A percentile compares a stretch with the other conserved stretches of the same genome.
Evolutionary conservation across 192 early-diverging fungal species (phyloP).

Genomic region (Umbelopsis vinacea): DNA sequence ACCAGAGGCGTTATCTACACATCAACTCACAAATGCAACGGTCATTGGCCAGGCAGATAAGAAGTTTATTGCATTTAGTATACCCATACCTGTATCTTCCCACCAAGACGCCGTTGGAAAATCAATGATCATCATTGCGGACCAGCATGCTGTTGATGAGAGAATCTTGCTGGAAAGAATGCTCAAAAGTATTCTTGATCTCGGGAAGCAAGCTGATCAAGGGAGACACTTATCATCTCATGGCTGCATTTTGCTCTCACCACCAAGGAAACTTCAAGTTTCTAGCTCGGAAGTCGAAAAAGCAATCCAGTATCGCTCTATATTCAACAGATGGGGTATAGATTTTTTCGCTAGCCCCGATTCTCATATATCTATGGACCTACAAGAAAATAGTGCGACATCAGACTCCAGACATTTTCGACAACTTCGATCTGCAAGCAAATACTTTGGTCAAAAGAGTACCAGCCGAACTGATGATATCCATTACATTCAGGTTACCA

Average conservation of each 20-base stretch:
- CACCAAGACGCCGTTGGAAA: not conserved
- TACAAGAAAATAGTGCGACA: not conserved
- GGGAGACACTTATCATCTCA: not conserved
- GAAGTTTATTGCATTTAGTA: conserved; percentile 64
- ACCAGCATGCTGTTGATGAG: conserved; percentile 86
- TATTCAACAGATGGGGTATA: conserved; percentile 13
- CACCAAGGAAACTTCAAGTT: conserved; percentile 41
- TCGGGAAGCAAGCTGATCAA: not conserved
- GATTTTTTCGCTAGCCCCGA: not conserved
- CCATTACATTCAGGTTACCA: conserved; percentile 32
- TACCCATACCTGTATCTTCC: conserved; percentile 11
- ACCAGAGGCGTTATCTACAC: conserved; percentile 21
- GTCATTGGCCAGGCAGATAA: conserved; percentile 69
- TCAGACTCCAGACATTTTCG: conserved; percentile 25
- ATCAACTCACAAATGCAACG: conserved; percentile 40
- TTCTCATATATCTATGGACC: not conserved
- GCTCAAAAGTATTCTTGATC: conserved; percentile 39
- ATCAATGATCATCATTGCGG: conserved; percentile 57
- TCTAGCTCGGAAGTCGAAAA: not conserved
- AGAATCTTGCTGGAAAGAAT: conserved; percentile 68
- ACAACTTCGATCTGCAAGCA: conserved; percentile 15
- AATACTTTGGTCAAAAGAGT: not conserved
- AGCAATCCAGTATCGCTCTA: not conserved
- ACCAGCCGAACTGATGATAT: not conserved
- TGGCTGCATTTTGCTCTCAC: conserved; percentile 49